These are phyloP conservation scores for Sanghuangporus weigelae DNA, from an alignment of 1,284 basidiomycete species.

Conservation along the genomic window DNA sequence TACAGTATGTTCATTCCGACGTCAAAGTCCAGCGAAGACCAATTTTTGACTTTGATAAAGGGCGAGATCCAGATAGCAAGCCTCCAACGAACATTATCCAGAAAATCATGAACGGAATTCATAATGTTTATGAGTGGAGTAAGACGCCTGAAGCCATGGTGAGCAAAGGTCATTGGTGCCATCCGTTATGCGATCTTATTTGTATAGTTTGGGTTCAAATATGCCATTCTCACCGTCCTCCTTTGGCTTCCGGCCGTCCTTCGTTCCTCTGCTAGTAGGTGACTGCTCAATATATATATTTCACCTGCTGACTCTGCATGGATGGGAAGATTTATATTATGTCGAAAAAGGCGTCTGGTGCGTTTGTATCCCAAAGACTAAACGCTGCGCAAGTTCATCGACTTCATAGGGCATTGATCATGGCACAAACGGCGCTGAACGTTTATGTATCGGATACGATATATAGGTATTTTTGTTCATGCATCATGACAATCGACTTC, in stretches of 20 bases:
- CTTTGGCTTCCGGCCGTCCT: conserved; percentile 53
- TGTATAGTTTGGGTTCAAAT: conserved; percentile 50
- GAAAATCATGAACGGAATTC: conserved; percentile 31
- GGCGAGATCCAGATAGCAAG: conserved; percentile 42
- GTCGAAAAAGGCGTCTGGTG: conserved; percentile 40
- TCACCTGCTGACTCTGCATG: not conserved
- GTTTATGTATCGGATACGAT: conserved; percentile 62
- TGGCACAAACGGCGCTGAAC: conserved; percentile 60
- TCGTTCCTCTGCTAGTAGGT: conserved; percentile 39
- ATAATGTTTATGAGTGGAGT: conserved; percentile 36
- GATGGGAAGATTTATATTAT: conserved; percentile 37
- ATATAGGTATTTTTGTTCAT: conserved; percentile 32
- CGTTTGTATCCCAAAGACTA: conserved; percentile 6
- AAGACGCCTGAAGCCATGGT: conserved; percentile 41
- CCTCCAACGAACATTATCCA: conserved; percentile 41
- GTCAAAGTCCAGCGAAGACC: not conserved
- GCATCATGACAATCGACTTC: conserved; percentile 21
- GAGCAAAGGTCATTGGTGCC: conserved; percentile 16
- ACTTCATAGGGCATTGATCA: conserved; percentile 51
- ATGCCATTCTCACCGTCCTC: conserved; percentile 46
- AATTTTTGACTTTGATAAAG: conserved; percentile 24
- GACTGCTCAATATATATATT: not conserved
- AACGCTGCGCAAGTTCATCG: not conserved
- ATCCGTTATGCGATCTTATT: not conserved
- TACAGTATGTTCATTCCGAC: conserved; percentile 31